Base-by-base conservation (phyloP, 495 filamentous ascomycete species). In the Penicillium salamii region DNA sequence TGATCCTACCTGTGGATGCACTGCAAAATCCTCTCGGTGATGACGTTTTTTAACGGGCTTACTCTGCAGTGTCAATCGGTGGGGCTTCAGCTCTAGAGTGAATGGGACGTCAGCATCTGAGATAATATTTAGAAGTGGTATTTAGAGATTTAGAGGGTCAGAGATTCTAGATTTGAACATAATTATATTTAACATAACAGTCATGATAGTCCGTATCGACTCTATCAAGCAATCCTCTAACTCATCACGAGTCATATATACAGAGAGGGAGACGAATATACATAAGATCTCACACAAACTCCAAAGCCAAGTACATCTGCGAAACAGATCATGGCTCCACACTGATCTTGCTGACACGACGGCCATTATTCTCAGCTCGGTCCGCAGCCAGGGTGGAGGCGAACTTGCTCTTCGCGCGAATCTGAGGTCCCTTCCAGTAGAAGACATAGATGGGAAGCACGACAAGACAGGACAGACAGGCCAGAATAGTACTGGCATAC, bases 401-500 rank as follows among this genome's bases (percentile, higher is more conserved):
- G 49, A 79, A 78, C 53, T 76, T 77, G 39, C 69, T 74, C 47
- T 50, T 62, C 11, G 53, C 67, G 15, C 76, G 62, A 13, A 78
- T 66, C 49, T 68, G 45, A 19, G 75, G 72, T 1, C 75, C 75
- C 43, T 77, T 72, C 63, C 66, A 70, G 59, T 78, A 79, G 58
- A 78, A 75, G 7, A 78, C 50, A 46, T 76, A 79, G 46, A 79
- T 75, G 1, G 75, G 73, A 21, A 65, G 47, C 11, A 72, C 73
- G 17, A 78, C 71, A 0, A 76, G 31, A 20, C 70, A 60, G 4
- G 72, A 72, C 1, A 79, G 44, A 54, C 64, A 75, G 0, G 66
- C 72, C 8, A 79, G 60, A 13, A 78, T 59, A 0, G 70, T 77
- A 2, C 54, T 60, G 12, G 73, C 72, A 26, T 71, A 78, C 42